A percentile compares a stretch with the other conserved stretches of the same genome.
These are phyloP conservation scores for Fusarium coffeatum DNA, from an alignment of 2,329 filamentous ascomycete genomes.

Conservation along the genomic window DNA sequence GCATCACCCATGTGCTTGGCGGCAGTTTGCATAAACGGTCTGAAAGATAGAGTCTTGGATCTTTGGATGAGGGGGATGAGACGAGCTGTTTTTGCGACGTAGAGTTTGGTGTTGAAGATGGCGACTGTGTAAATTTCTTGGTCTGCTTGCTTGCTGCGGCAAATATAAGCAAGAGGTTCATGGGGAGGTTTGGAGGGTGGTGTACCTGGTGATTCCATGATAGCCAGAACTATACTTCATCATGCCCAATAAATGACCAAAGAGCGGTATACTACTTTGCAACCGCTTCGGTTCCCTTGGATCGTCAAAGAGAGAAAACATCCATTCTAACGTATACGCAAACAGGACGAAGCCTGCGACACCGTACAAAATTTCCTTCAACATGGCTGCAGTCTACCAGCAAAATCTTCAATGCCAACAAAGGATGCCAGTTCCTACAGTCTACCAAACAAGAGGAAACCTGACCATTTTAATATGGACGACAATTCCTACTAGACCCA, in stretches of 20 bases:
- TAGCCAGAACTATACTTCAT: conserved; percentile 28
- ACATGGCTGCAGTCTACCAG: conserved; percentile 15
- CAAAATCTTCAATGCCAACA: not conserved
- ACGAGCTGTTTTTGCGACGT: conserved; percentile 43
- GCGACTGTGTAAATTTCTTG: conserved; percentile 47
- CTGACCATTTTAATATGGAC: not conserved
- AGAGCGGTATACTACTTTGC: conserved; percentile 25
- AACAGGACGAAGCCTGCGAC: conserved; percentile 20
- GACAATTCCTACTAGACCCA: not conserved
- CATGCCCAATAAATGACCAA: conserved; percentile 38
- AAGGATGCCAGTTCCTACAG: not conserved
- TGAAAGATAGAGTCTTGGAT: conserved; percentile 45
- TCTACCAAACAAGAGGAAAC: not conserved
- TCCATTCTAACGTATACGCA: conserved; percentile 33
- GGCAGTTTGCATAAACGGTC: conserved; percentile 44
- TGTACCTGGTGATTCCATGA: conserved; percentile 31
- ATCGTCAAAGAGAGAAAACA: conserved; percentile 34
- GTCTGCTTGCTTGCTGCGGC: conserved; percentile 15
- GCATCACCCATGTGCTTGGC: conserved; percentile 31
- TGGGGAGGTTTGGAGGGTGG: fast-evolving
- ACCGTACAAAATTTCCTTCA: conserved; percentile 27
- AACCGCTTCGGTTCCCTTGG: conserved; percentile 34
- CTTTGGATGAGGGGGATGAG: conserved; percentile 45
- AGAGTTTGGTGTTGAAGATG: conserved; percentile 47
- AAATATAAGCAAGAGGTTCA: not conserved